Evolutionary conservation across 352 stramenopile species (phyloP), one percentile per base, ranked within the genome.

Genomic region (Halophytophthora batemanensis): DNA sequence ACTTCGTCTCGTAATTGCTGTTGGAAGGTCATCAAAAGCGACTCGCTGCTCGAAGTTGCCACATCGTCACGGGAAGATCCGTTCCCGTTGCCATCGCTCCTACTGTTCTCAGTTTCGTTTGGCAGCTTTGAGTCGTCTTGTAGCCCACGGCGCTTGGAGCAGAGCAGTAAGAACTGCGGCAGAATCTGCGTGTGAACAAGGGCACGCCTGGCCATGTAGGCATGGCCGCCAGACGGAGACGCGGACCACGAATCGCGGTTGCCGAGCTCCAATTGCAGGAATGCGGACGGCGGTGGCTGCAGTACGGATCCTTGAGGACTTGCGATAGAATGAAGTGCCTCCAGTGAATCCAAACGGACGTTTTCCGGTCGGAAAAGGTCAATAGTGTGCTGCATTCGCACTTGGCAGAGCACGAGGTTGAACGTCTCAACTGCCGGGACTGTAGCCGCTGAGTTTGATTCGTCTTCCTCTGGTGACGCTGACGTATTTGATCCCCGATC

Each of bases 361-460:
- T 56, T 59, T 37, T 72, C 55, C 0, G 52, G 55, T 10, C 51
- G 48, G 17, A 76, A 73, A 0, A 74, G 17, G 42, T 81, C 71
- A 15, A 77, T 64, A 11, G 45, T 59, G 14, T 75, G 56, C 11
- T 51, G n/a, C 52, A 75, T 70, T 29, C 56, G 55, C 12, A 77
- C 70, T 44, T 65, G 70, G 29, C 70, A 80, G 31, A 80, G 45
- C 28, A 80, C 8, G 17, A 77, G 19, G 23, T 68, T 75, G 43
- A 75, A 74, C 10, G 23, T 71, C 23, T 64, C 53, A 13, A 77
- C 62, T 17, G 53, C 21, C 2, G 53, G 37, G 2, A 21, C 13
- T 48, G 25, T 22, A 11, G 38, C 14, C 3, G 31, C 7, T 2
- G 15, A 39, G 15, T 33, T 23, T 35, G n/a, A 12, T 6, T 29